Evolutionary conservation across 148 eudicot species (phyloP), one percentile per base, ranked within the genome.

Genomic region (Silene uniflora): DNA sequence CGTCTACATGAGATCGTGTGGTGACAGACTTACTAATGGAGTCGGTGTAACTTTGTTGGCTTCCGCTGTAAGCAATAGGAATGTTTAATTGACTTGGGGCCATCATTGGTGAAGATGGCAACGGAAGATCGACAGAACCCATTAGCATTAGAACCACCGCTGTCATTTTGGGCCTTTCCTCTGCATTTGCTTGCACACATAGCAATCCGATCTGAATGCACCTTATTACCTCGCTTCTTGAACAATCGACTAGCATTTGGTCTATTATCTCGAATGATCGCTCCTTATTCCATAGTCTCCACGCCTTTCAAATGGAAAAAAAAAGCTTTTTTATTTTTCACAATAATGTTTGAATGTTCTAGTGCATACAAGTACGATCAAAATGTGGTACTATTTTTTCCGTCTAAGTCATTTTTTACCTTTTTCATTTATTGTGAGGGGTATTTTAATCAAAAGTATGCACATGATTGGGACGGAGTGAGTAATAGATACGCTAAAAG

Each of bases 171-270:
- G 84, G 86, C 55, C 86, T 81, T 13, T 72, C n/a, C 6, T 70
- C 60, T 0, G 72, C 27, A 22, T 75, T 42, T n/a, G 73, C 72
- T 70, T 84, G 91, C 1, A 88, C 84, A n/a, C 89, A 86, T 47
- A 88, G 54, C 21, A 86, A 55, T 10, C 77, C 86, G 5, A 84
- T 63, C 6, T 84, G 82, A 65, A 84, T 81, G 69, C 86, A 84
- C 66, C 78, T 84, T 52, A 75, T 35, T 5, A 78, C 84, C 52
- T 84, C 78, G 22, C 23, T 23, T 9, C 10, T 77, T 11, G 73
- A 67, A 46, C 56, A 78, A n/a, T 67, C 60, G 9, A 39, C 8
- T 6, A 79, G 23, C 4, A 49, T 12, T 2, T 68, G 27, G 56
- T 79, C 82, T 22, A 56, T 59, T 10, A 74, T 59, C 22, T 79